These are phyloP conservation scores for Fragaria nilgerrensis DNA, from an alignment of 306 rosid genomes.

Conservation along the genomic window DNA sequence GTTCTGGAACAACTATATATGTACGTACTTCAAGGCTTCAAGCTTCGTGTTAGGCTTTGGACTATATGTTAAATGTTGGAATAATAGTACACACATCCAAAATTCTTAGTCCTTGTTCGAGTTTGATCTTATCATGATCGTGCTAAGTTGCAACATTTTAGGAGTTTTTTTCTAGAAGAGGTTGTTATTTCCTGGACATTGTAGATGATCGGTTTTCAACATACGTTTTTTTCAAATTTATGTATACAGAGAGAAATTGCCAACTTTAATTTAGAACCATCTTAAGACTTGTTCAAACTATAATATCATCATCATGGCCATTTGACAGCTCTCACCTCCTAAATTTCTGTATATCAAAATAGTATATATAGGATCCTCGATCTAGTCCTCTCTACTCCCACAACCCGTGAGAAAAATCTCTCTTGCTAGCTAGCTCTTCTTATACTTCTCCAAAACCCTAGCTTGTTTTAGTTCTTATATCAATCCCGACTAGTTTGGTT, in stretches of 20 bases:
- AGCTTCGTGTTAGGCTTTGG: background rate
- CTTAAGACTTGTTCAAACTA: conserved; percentile 11
- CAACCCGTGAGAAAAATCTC: background rate
- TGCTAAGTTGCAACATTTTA: background rate
- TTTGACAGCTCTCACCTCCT: background rate
- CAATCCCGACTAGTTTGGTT: background rate
- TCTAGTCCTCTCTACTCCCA: background rate
- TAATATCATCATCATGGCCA: background rate
- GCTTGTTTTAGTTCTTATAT: background rate
- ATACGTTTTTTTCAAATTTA: background rate
- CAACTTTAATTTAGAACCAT: background rate
- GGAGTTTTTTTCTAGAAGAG: background rate
- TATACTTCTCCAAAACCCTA: background rate
- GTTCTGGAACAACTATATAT: background rate
- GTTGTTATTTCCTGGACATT: background rate
- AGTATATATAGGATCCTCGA: background rate
- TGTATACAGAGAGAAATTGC: background rate
- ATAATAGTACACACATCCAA: background rate
- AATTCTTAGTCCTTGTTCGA: background rate
- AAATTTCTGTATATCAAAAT: background rate
- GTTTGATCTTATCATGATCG: background rate
- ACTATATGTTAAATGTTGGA: background rate
- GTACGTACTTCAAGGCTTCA: background rate
- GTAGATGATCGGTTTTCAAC: background rate
- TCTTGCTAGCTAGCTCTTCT: background rate